Percentiles rank a stretch among this genome's conserved stretches.
phyloP scores from a whole-genome alignment of 2,329 filamentous ascomycete species.

The Parascedosporium putredinis region DNA sequence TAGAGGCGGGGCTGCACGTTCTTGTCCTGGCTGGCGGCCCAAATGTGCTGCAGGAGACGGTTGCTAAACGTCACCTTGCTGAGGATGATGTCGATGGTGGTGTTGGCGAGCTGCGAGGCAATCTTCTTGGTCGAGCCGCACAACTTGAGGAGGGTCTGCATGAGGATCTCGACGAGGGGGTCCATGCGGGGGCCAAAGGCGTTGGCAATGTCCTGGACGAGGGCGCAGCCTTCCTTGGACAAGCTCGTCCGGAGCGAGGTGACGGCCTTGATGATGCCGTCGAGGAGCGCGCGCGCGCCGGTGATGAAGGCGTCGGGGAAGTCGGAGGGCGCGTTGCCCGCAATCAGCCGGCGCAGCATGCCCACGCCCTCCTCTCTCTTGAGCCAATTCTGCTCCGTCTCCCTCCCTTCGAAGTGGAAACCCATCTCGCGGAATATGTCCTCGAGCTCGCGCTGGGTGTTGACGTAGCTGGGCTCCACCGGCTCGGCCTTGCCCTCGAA shows the following conservation, averaged over 20 bases:
- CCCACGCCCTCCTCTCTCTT: constrained; percentile 71
- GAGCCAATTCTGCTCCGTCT: constrained; percentile 86
- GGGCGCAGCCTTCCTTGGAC: constrained; percentile 72
- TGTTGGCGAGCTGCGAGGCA: constrained; percentile 70
- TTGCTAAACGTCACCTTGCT: constrained; percentile 67
- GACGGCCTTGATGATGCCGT: constrained; percentile 79
- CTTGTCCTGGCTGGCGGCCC: constrained; percentile 77
- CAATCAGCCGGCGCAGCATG: constrained; percentile 67
- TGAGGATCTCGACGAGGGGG: constrained; percentile 77
- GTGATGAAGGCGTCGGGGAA: constrained; percentile 61
- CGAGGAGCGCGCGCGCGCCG: constrained; percentile 63
- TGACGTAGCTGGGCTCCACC: constrained; percentile 73
- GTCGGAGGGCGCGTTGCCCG: constrained; percentile 73
- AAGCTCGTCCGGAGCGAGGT: constrained; percentile 81
- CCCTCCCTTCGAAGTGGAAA: constrained; percentile 71
- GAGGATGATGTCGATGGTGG: constrained; percentile 71
- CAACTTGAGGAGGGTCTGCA: constrained; percentile 84
- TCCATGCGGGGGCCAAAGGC: constrained; percentile 71
- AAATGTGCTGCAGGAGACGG: constrained; percentile 78
- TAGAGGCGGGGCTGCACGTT: constrained; percentile 79
- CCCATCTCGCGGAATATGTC: constrained; percentile 77
- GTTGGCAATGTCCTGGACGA: constrained; percentile 76
- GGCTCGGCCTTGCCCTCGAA: constrained; percentile 55
- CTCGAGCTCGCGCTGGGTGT: constrained; percentile 78
- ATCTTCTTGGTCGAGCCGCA: constrained; percentile 90